These are phyloP conservation scores for Halenospora varia DNA, from an alignment of 495 filamentous ascomycete species.

Conservation along the genomic window DNA sequence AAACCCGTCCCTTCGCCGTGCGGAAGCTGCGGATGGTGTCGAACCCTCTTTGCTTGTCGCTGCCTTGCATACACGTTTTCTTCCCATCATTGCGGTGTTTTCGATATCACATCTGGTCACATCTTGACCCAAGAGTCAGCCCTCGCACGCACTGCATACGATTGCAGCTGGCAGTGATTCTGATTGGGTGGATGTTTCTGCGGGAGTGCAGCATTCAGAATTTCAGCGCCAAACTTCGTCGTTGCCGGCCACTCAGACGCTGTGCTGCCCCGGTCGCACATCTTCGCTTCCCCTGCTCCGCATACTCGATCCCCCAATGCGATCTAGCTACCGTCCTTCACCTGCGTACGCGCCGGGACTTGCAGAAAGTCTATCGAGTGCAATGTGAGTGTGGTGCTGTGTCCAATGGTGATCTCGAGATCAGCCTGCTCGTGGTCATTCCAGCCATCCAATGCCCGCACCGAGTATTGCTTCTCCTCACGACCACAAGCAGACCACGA, in stretches of 20 bases:
- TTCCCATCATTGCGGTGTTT: background rate
- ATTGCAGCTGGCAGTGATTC: background rate
- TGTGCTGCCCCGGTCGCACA: too few species aligned
- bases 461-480: background rate
- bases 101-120: background rate
- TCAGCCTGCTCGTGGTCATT: constrained; percentile 1
- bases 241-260: too few species aligned
- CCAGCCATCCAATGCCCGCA: background rate
- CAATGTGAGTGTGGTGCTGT: too few species aligned
- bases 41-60: background rate
- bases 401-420: too few species aligned
- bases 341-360: constrained; percentile 23
- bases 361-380: constrained; percentile 11
- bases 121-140: background rate
- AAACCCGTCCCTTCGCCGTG: background rate
- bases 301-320: constrained; percentile 13
- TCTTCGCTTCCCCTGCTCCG: background rate
- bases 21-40: background rate
- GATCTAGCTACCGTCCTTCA: constrained; percentile 9
- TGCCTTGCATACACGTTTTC: background rate
- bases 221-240: too few species aligned
- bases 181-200: background rate
- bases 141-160: background rate
- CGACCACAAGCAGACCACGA: background rate
- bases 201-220: too few species aligned